Base-by-base conservation (phyloP, 768 basidiomycete genomes). In the Tulasnella sp. region DNA sequence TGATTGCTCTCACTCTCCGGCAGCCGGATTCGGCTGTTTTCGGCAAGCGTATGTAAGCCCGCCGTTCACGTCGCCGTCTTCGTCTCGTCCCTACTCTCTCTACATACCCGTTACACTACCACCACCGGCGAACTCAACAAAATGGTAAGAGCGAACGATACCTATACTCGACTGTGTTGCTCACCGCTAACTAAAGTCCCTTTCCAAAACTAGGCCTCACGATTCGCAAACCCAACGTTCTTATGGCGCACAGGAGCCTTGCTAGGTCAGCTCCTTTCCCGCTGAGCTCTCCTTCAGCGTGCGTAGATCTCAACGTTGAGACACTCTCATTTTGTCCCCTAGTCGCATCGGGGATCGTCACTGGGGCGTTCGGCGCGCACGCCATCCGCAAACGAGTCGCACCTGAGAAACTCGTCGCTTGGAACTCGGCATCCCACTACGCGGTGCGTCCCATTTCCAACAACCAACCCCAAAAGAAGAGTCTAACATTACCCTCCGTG, bases 351-450 rank as follows among this genome's bases (percentile, higher is more conserved):
- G 89, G 90, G 39, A 85, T 89, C 75, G 74, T 86, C 34, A 78
- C 86, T 35, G 88, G 88, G 8, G 90, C 89, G 62, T 90, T 90
- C 78, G 90, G 90, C 75, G 81, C 87, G 12, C 90, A 91, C 78
- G 86, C 80, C 12, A 82, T 91, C 71, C 83, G 83, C 74, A 77
- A 79, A n/a, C 84, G 83, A 0, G 81, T 87, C 8, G 85, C 86
- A 8, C 66, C 82, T 11, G 87, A 87, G 26, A 81, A 83, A 32
- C 78, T 90, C 5, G 80, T 84, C 19, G 85, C 86, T n/a, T 91
- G 88, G 85, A 80, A 81, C 73, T 88, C 84, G 22, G 90, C 88
- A 5, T 81, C 88, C 7, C 81, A 82, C 74, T 91, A 90, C 78
- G 83, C 86, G 75, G 89, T 91, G 44, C 7, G 69, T 59, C 40